Percentiles rank a stretch among this genome's conserved stretches.
These are phyloP conservation scores for Arxiozyma slooffiae DNA, from an alignment of 1,139 yeast genomes.

Conservation along the genomic window DNA sequence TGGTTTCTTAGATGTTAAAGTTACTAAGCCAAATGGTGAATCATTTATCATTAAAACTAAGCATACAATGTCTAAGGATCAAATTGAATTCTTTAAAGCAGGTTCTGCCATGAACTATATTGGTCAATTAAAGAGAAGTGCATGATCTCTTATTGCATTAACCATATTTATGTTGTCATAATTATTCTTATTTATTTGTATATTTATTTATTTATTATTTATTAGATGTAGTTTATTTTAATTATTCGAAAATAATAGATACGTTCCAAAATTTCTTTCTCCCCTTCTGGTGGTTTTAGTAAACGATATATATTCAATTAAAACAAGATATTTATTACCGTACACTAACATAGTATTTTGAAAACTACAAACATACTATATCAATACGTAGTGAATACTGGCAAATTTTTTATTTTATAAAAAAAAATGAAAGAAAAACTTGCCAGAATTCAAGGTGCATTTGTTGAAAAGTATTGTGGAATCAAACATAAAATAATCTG, in stretches of 20 bases:
- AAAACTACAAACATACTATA: not conserved
- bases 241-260: too few relatives aligned
- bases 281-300: not conserved
- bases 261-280: too few relatives aligned
- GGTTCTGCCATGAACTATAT: conserved; percentile 75
- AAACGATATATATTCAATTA: too few relatives aligned
- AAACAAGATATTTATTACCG: not conserved
- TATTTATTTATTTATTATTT: conserved; percentile 6
- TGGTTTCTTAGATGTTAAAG: conserved; percentile 59
- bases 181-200: not conserved
- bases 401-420: too few relatives aligned
- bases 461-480: too few relatives aligned
- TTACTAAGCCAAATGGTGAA: conserved; percentile 69
- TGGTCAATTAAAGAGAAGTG: conserved; percentile 45
- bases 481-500: too few relatives aligned
- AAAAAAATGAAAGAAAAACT: too few relatives aligned
- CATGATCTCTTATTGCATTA: not conserved
- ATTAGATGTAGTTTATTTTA: too few relatives aligned
- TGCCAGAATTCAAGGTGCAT: too few relatives aligned
- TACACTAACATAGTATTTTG: not conserved
- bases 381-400: not conserved
- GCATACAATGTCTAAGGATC: conserved; percentile 96
- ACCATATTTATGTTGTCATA: not conserved
- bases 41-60: conserved; percentile 61
- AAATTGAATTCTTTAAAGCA: conserved; percentile 89